Conservation (phyloP, 257 asterid species). For the Solanum sejunctum region DNA sequence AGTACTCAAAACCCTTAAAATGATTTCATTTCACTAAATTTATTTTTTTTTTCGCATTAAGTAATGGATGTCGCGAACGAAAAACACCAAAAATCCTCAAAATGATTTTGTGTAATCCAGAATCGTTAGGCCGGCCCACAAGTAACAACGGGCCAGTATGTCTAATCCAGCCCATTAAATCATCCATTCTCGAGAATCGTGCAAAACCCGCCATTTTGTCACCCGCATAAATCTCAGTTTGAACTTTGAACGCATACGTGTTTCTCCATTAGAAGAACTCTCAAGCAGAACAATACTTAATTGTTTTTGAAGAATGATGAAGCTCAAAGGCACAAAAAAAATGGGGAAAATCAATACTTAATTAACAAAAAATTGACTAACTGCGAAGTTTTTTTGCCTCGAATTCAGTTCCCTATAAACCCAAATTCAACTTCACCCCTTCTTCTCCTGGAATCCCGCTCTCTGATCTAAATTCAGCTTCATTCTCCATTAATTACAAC, state of each 20-base stretch:
- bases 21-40: too few species aligned
- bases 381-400: background rate
- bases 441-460: slow-evolving; percentile 21
- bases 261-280: background rate
- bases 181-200: background rate
- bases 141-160: background rate
- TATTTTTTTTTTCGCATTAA: too few species aligned
- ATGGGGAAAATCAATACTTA: background rate
- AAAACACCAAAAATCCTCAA: background rate
- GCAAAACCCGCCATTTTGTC: slow-evolving; percentile 10
- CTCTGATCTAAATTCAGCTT: background rate
- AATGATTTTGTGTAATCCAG: background rate
- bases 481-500: background rate
- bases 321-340: background rate
- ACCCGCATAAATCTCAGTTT: background rate
- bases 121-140: background rate
- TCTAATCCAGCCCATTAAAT: background rate
- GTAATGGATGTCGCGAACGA: background rate
- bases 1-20: too few species aligned
- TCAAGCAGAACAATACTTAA: background rate
- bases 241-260: background rate
- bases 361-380: background rate
- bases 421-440: slow-evolving; percentile 1
- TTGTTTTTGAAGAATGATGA: background rate
- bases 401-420: slow-evolving; percentile 9